A percentile compares a stretch with the other conserved stretches of the same genome.
These are phyloP conservation scores for Aspergillus sp. DNA, from an alignment of 2,329 filamentous ascomycete species.

Conservation along the genomic window DNA sequence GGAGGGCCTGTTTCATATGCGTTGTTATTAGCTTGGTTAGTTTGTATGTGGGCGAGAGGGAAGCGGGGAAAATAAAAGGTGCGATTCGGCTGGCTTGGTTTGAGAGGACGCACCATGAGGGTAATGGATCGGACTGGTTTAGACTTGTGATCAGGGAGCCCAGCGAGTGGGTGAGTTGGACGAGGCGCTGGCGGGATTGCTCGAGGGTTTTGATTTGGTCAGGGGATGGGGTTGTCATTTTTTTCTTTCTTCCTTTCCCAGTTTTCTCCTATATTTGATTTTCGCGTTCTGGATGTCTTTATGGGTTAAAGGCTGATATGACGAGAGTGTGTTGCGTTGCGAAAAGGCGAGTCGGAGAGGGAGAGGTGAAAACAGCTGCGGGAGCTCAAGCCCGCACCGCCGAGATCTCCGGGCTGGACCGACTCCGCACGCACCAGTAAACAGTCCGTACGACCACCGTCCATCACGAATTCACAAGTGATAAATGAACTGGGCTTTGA, in stretches of 20 bases:
- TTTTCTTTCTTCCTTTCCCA: background rate
- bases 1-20: slow-evolving; percentile 56
- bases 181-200: slow-evolving; percentile 66
- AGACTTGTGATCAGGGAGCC: slow-evolving; percentile 63
- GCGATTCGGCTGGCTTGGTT: background rate
- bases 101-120: slow-evolving; percentile 51
- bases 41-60: slow-evolving; percentile 17
- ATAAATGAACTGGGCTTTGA: no score
- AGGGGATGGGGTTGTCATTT: slow-evolving; percentile 39
- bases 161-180: slow-evolving; percentile 68
- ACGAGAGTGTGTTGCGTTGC: background rate
- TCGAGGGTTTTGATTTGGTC: slow-evolving; percentile 64
- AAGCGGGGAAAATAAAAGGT: slow-evolving; percentile 38
- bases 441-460: background rate
- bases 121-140: slow-evolving; percentile 63
- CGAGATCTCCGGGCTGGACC: background rate
- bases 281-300: no score
- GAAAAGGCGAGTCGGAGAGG: background rate
- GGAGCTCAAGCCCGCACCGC: no score
- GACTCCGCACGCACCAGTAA: background rate
- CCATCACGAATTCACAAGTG: no score
- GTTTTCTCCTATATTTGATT: no score
- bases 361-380: background rate
- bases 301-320: background rate
- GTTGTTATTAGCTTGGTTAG: background rate